Percentiles rank a stretch among this genome's conserved stretches.
These are phyloP conservation scores for Chytriomyces hyalinus DNA, from an alignment of 192 early-diverging fungal species.

Conservation along the genomic window DNA sequence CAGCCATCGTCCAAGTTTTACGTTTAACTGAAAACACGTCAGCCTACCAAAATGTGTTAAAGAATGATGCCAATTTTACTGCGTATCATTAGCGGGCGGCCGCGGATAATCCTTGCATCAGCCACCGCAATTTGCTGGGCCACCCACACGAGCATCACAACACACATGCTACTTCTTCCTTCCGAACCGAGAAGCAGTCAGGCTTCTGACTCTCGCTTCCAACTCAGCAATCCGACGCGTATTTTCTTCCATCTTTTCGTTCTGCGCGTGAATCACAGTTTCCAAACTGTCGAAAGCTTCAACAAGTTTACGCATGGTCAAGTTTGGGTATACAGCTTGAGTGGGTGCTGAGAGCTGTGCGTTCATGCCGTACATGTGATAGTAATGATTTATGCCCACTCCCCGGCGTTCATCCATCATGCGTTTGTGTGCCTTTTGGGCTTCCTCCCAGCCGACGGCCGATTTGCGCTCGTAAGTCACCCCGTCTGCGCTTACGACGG, in stretches of 20 bases:
- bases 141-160: too few species aligned
- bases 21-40: neutral
- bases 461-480: constrained; percentile 5
- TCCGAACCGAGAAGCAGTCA: too few species aligned
- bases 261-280: neutral
- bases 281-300: neutral
- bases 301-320: neutral
- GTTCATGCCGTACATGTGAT: neutral
- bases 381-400: neutral
- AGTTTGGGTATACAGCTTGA: neutral
- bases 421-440: neutral
- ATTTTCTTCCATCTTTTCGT: neutral
- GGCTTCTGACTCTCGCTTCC: too few species aligned
- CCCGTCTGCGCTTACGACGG: neutral
- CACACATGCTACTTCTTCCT: too few species aligned
- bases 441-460: neutral
- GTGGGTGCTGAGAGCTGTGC: neutral
- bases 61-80: neutral
- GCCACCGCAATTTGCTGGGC: too few species aligned
- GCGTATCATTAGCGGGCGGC: neutral
- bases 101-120: too few species aligned
- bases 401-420: neutral
- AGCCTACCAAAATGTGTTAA: neutral
- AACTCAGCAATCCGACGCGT: too few species aligned
- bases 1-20: neutral